Conservation (phyloP, 2,329 filamentous ascomycete genomes). For the Cyphellophora europaea region DNA sequence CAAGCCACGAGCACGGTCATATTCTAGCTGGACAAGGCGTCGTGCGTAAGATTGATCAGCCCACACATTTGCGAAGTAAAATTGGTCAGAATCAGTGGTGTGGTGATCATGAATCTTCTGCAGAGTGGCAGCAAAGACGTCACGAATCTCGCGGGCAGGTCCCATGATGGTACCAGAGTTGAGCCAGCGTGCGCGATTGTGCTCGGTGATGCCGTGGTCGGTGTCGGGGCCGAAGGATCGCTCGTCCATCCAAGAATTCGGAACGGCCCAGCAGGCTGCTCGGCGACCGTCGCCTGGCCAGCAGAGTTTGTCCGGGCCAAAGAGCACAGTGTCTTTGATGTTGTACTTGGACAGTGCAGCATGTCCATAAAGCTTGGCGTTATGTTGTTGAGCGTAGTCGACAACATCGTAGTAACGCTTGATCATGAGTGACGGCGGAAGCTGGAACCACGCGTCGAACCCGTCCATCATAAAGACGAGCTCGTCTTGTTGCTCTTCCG, state of each 20-base stretch:
- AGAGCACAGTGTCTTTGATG: slow-evolving; percentile 41
- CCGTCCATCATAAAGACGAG: slow-evolving; percentile 56
- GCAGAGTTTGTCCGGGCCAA: slow-evolving; percentile 47
- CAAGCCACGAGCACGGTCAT: background rate
- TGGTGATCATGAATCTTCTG: slow-evolving; percentile 26
- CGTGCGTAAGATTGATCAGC: slow-evolving; percentile 35
- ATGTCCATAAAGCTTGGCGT: slow-evolving; percentile 30
- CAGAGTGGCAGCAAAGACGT: slow-evolving; percentile 23
- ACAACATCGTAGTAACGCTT: slow-evolving; percentile 50
- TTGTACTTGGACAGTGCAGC: slow-evolving; percentile 32
- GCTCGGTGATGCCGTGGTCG: slow-evolving; percentile 28
- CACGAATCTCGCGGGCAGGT: slow-evolving; percentile 32
- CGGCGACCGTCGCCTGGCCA: slow-evolving; percentile 32
- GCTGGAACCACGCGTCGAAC: slow-evolving; percentile 56
- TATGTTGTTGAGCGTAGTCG: slow-evolving; percentile 27
- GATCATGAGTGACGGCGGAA: slow-evolving; percentile 55
- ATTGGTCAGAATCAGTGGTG: slow-evolving; percentile 34
- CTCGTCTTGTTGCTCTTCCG: slow-evolving; percentile 44
- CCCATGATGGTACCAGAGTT: slow-evolving; percentile 43
- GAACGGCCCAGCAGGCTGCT: slow-evolving; percentile 43
- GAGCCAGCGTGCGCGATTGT: slow-evolving; percentile 36
- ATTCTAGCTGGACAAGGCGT: slow-evolving; percentile 16
- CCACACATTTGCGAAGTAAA: slow-evolving; percentile 35
- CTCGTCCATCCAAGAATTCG: slow-evolving; percentile 35
- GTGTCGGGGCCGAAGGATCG: slow-evolving; percentile 40